Percentiles rank a stretch among this genome's conserved stretches.
Conservation (phyloP, 2,329 filamentous ascomycete genomes). For the Incumbomyces delicatus region DNA sequence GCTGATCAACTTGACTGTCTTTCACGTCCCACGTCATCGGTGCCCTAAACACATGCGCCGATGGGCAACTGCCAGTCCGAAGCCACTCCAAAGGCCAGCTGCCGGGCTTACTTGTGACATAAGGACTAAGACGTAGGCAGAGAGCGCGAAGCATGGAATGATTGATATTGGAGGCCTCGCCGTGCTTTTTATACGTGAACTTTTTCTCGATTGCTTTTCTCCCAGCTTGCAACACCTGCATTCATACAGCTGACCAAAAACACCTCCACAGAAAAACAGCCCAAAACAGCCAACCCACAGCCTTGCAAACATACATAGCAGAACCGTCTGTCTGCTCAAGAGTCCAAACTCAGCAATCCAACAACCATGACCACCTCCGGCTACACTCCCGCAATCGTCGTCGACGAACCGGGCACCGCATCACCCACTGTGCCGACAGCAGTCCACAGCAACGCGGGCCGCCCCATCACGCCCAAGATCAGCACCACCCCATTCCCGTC, state of each 20-base stretch:
- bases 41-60: neutral
- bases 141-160: too few relatives aligned
- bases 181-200: neutral
- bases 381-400: constrained; percentile 15
- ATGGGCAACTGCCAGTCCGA: constrained; percentile 2
- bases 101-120: constrained; percentile 1
- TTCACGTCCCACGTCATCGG: neutral
- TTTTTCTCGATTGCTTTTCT: too few relatives aligned
- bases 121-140: neutral
- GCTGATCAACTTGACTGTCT: neutral
- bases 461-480: constrained; percentile 5
- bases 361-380: too few relatives aligned
- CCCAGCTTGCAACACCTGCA: too few relatives aligned
- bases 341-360: too few relatives aligned
- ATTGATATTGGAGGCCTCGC: neutral
- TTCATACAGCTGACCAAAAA: too few relatives aligned
- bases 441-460: constrained; percentile 3
- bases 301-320: too few relatives aligned
- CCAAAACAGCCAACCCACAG: too few relatives aligned
- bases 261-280: too few relatives aligned
- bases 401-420: constrained; percentile 14
- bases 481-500: constrained; percentile 5
- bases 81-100: neutral
- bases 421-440: constrained; percentile 2
- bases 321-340: too few relatives aligned